Conservation (phyloP, 139 green algal species). For the Trebouxia sp. region DNA sequence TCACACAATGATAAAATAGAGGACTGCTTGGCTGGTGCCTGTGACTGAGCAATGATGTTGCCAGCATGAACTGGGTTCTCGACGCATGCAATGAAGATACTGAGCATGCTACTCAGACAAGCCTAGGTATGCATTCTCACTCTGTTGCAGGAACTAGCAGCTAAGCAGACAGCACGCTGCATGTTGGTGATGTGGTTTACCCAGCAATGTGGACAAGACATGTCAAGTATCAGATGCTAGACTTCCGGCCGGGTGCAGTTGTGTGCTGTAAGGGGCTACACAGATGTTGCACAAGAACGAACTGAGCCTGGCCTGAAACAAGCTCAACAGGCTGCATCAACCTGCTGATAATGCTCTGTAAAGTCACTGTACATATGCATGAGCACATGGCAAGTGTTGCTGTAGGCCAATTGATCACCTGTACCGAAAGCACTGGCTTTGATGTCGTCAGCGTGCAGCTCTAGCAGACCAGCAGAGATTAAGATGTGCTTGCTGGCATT, state of each 20-base stretch:
- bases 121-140: background rate
- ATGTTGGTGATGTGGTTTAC: background rate
- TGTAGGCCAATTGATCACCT: no score
- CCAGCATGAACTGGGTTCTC: no score
- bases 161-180: background rate
- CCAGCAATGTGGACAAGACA: background rate
- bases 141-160: background rate
- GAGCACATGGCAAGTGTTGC: background rate
- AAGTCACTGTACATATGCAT: background rate
- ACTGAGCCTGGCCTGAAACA: background rate
- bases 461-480: no score
- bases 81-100: no score
- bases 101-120: background rate
- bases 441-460: no score
- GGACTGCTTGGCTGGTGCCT: no score
- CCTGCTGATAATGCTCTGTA: background rate
- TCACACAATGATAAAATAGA: no score
- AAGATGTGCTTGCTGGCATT: no score
- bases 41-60: no score
- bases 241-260: background rate
- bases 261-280: background rate
- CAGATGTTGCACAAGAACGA: background rate
- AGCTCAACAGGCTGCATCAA: background rate
- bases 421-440: no score
- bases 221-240: background rate